Base-by-base conservation (phyloP, 2,329 filamentous ascomycete species). In the Xylariales sp. region DNA sequence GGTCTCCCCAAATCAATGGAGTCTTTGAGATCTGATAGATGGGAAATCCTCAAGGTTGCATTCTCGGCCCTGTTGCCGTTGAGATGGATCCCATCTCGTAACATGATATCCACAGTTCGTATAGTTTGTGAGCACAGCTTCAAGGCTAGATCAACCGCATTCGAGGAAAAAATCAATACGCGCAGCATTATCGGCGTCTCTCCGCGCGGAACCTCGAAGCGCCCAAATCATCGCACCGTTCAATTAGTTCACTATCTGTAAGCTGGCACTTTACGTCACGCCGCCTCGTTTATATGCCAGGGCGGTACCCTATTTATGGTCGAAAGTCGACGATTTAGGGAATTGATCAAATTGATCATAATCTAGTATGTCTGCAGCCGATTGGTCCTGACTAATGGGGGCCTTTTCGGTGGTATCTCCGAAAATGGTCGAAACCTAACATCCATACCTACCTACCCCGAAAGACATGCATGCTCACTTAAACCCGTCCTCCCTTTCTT, bases 1-100 rank as follows among this genome's bases (percentile, higher is more conserved):
- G 68, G 68, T 48, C 41, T 39, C 45, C 58, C 60, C 43, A 60
- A 58, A 5, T 10, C 30, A 28, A 32, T 18, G 46, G 45, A 36
- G 14, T 62, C 45, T 32, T 36, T 16, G 54, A 60, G 54, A 64
- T 62, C 52, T 65, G 62, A 71, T 68, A 71, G 69, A 71, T 68
- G 69, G 69, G 61, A 67, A 71, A 65, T 71, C 50, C 59, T 54
- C 36, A 60, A 39, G 28, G 65, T 68, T 58, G 59, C 55, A 70
- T 68, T 58, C 52, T 68, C 54, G 65, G 62, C 62, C 46, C 39
- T 49, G 43, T 30, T 45, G 12, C 63, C 58, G 43, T 56, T 39
- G 30, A 59, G 23, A 58, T 53, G 49, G 48, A 16, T 28, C 62
- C 62, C 52, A 39, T 67, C 56, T 45, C 52, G 45, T 52, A 34